Evolutionary conservation across 1,284 basidiomycete genomes (phyloP), one percentile per base, ranked within the genome.

Genomic region (Fistulina hepatica): DNA sequence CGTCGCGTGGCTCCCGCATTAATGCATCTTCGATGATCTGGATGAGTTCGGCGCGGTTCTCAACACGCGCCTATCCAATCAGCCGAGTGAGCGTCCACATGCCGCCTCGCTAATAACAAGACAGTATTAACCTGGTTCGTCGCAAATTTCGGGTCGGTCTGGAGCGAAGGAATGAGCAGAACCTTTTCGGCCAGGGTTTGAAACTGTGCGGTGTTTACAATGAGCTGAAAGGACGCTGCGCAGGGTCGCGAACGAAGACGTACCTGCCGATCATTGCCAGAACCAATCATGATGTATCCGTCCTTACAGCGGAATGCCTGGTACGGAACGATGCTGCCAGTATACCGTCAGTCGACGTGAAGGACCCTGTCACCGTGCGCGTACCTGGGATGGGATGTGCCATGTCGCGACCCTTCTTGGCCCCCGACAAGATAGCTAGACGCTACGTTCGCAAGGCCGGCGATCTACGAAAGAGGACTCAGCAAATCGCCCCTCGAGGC

Each of bases 271-370:
- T 94, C 79, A 59, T 94, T 95, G 1, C 90, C 92, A 2, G 88
- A 91, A 31, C 90, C 91, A 39, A 97, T 78, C 90, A 95, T 94
- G 43, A 95, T 60, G 54, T 78, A 91, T n/a, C 85, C 83, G 53
- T 91, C 80, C 52, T 77, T 73, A 54, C 90, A 93, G 1, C 82
- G 75, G 56, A 97, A 92, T 6, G 86, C 88, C 57, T 93, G 84
- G 60, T 93, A 94, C 1, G 90, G 90, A 2, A 91, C 90, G 49
- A 93, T 81, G 7, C 84, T n/a, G n/a, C n/a, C n/a, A n/a, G n/a
- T n/a, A n/a, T n/a, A n/a, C n/a, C n/a, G n/a, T n/a, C n/a, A n/a
- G n/a, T n/a, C n/a, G n/a, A n/a, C n/a, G n/a, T n/a, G n/a, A n/a
- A n/a, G n/a, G n/a, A n/a, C n/a, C n/a, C n/a, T n/a, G n/a, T n/a